Conservation (phyloP, 768 basidiomycete species). For the Strobilomyces dryophilus region DNA sequence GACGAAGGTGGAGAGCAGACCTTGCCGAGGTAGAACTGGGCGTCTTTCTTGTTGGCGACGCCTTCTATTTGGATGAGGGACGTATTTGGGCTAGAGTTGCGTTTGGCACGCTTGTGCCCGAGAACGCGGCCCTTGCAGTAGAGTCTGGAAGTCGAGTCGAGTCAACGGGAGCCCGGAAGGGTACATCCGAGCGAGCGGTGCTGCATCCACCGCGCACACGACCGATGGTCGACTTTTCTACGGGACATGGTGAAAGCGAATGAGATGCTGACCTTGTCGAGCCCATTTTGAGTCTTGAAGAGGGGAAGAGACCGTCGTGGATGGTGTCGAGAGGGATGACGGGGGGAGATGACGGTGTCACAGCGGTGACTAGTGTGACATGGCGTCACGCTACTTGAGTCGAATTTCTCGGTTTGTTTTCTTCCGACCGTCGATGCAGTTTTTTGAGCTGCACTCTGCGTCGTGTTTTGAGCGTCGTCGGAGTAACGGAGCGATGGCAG, state of each 20-base stretch:
- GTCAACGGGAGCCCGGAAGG: neutral
- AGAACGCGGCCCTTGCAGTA: constrained; percentile 96
- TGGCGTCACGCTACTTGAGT: constrained; percentile 10
- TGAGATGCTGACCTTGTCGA: constrained; percentile 66
- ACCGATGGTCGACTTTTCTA: neutral
- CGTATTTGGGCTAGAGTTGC: constrained; percentile 94
- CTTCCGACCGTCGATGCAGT: constrained; percentile 41
- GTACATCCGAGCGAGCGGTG: constrained; percentile 12
- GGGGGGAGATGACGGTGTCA: constrained; percentile 29
- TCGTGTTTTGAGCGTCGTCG: constrained; percentile 32
- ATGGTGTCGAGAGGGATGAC: constrained; percentile 16
- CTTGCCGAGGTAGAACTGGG: constrained; percentile 98
- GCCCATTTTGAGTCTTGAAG: constrained; percentile 57
- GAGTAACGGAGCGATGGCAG: constrained; percentile 68
- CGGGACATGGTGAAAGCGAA: neutral
- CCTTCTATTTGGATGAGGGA: constrained; percentile 97
- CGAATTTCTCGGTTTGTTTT: neutral
- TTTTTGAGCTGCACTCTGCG: constrained; percentile 41
- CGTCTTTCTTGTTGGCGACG: constrained; percentile 88
- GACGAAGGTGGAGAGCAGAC: constrained; percentile 39
- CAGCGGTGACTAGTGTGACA: constrained; percentile 20
- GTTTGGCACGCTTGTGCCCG: constrained; percentile 98
- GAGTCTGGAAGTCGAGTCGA: constrained; percentile 51
- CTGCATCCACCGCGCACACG: constrained; percentile 14
- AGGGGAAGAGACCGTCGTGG: constrained; percentile 19